Evolutionary conservation across 192 early-diverging fungal genomes (phyloP).

Genomic region (Pilaira anomala): DNA sequence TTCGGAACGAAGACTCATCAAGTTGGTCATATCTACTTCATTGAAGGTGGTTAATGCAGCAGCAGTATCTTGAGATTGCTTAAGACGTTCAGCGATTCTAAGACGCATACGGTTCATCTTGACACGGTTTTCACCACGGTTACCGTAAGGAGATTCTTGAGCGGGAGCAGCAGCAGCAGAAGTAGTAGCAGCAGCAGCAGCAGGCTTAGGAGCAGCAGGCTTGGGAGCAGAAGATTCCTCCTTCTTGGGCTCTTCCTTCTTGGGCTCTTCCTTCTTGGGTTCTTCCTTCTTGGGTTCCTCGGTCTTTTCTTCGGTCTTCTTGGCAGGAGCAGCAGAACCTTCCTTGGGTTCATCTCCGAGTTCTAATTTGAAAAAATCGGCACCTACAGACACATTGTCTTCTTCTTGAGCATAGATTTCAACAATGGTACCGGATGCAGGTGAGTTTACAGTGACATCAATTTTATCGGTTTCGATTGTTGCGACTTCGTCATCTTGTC

Average conservation of each 20-base stretch:
- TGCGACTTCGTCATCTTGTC: constrained; percentile 91
- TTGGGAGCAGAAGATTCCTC: constrained; percentile 33
- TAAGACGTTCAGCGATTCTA: constrained; percentile 90
- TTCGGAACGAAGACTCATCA: constrained; percentile 86
- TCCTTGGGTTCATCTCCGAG: constrained; percentile 63
- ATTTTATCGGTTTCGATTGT: constrained; percentile 99
- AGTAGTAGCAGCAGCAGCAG: constrained; percentile 35
- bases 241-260: constrained; percentile 41
- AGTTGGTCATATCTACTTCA: constrained; percentile 97
- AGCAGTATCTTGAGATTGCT: constrained; percentile 95
- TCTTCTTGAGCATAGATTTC: constrained; percentile 37
- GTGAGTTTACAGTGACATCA: constrained; percentile 97
- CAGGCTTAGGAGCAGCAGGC: constrained; percentile 35
- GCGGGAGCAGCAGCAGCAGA: constrained; percentile 13
- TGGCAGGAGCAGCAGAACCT: constrained; percentile 41
- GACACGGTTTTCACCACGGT: constrained; percentile 43
- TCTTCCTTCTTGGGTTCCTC: constrained; percentile 43
- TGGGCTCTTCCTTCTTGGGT: constrained; percentile 35
- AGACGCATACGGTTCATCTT: constrained; percentile 99
- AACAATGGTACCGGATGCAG: constrained; percentile 83
- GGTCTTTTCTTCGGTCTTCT: constrained; percentile 35
- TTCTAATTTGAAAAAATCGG: constrained; percentile 92
- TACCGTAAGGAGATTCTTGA: constrained; percentile 17
- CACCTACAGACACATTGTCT: constrained; percentile 50
- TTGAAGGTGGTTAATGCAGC: constrained; percentile 99